Evolutionary conservation across 306 rosid species (phyloP), one percentile per base, ranked within the genome.

Genomic region (Vicia villosa): DNA sequence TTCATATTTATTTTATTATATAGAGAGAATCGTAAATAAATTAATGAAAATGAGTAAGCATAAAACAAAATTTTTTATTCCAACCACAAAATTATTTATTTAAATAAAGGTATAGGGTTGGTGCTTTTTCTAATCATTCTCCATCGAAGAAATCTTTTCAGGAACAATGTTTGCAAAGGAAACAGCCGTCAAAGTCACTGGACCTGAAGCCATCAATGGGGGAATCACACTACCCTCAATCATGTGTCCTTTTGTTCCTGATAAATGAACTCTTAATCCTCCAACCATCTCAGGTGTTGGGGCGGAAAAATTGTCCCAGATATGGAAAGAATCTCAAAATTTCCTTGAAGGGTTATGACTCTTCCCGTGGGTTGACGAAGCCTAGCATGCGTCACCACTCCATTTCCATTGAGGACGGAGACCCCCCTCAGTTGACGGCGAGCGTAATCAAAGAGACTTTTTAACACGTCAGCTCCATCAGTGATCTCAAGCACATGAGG

Each of bases 291-390:
- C 68, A 0, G 85, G 89, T 9, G 86, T 87, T 2, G 86, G 89
- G 83, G 86, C 5, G 93, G 93, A 36, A 87, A 67, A 56, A 87
- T 66, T 10, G 93, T 83, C 37, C 93, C 93, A 0, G 80, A 75
- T 47, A 87, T 59, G 0, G 93, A 81, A 6, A 87, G 76, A 26
- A 87, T 88, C 65, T 83, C 83, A n/a, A 83, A 88, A 14, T 79
- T 69, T 7, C 94, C 88, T 0, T 77, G 86, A 28, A 88, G 80
- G 16, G 85, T 81, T 32, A 83, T 63, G 1, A 85, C 75, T 16
- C 72, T 55, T 0, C 84, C 83, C 0, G 79, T 75, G 5, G 85
- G 82, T 16, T 88, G 85, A 26, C 83, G 75, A 21, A 85, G 72
- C 1, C 68, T 80, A 5, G 80, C 90, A 20, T 77, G 76, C 7